Conservation (phyloP, 768 basidiomycete genomes). For the Holtermanniella nyarrowii region DNA sequence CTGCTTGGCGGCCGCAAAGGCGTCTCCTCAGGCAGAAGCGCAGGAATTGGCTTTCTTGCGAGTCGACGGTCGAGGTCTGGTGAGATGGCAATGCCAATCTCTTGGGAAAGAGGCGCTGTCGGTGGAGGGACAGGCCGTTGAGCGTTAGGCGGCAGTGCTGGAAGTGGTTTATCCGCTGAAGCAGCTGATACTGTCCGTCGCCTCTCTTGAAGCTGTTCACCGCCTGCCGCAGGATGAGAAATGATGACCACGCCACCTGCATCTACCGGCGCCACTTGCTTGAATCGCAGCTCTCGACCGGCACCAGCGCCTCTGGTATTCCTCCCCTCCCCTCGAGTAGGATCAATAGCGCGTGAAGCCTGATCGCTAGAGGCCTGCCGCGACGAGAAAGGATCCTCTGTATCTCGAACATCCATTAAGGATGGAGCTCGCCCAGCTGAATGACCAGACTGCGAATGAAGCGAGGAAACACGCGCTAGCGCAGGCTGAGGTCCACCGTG, state of each 20-base stretch:
- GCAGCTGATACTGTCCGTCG: not conserved
- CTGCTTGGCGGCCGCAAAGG: slow-evolving; percentile 7
- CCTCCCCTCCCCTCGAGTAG: too few species aligned
- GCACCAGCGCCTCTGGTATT: not conserved
- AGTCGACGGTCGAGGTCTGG: slow-evolving; percentile 1
- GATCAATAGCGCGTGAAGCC: too few species aligned
- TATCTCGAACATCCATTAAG: too few species aligned
- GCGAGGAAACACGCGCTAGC: too few species aligned
- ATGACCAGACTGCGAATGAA: too few species aligned
- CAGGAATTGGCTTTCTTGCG: not conserved
- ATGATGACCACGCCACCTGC: slow-evolving; percentile 10
- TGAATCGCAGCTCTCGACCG: slow-evolving; percentile 8
- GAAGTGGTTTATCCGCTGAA: slow-evolving; percentile 11
- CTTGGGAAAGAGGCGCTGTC: slow-evolving; percentile 1
- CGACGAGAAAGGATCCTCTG: not conserved
- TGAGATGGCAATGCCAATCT: slow-evolving; percentile 25
- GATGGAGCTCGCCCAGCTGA: too few species aligned
- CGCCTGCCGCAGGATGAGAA: not conserved
- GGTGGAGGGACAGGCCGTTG: slow-evolving; percentile 1
- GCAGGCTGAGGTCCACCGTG: too few species aligned
- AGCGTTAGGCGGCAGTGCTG: slow-evolving; percentile 4
- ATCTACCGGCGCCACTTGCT: slow-evolving; percentile 10
- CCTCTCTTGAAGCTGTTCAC: not conserved
- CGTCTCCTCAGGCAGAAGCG: not conserved
- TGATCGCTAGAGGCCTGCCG: not conserved